A percentile compares a stretch with the other conserved stretches of the same genome.
These are phyloP conservation scores for Blastocystis sp. DNA, from an alignment of 352 stramenopile genomes.

Conservation along the genomic window DNA sequence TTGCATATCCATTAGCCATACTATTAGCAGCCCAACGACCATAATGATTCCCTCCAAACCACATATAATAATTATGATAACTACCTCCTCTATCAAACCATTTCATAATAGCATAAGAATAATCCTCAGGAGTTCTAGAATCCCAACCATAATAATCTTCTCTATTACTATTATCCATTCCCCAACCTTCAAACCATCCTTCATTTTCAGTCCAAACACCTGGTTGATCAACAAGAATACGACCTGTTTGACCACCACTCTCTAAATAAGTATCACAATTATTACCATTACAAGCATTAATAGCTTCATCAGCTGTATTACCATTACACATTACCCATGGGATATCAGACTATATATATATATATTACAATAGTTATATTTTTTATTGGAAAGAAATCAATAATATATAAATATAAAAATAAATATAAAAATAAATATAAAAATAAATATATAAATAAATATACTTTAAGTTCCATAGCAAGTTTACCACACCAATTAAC, in stretches of 20 bases:
- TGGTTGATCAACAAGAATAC: slow-evolving; percentile 12
- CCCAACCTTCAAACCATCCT: background rate
- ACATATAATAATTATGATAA: slow-evolving; percentile 27
- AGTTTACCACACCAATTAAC: slow-evolving; percentile 17
- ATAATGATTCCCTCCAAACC: slow-evolving; percentile 21
- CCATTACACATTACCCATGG: slow-evolving; percentile 23
- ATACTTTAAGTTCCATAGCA: background rate
- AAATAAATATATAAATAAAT: no score
- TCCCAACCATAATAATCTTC: slow-evolving; percentile 17
- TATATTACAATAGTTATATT: no score
- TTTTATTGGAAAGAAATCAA: no score
- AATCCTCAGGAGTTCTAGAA: slow-evolving; percentile 6
- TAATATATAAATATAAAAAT: no score
- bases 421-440: no score
- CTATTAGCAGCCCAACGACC: slow-evolving; percentile 10
- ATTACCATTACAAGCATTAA: slow-evolving; percentile 25
- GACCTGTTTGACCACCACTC: slow-evolving; percentile 7
- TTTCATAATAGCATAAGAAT: slow-evolving; percentile 8
- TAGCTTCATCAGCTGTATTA: background rate
- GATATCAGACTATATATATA: no score
- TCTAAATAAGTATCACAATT: slow-evolving; percentile 8
- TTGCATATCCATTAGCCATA: slow-evolving; percentile 17
- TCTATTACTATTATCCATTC: background rate
- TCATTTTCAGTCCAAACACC: slow-evolving; percentile 12
- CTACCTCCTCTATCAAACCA: slow-evolving; percentile 5